Conservation (phyloP, 2,329 filamentous ascomycete genomes). For the Ophiostoma montium region DNA sequence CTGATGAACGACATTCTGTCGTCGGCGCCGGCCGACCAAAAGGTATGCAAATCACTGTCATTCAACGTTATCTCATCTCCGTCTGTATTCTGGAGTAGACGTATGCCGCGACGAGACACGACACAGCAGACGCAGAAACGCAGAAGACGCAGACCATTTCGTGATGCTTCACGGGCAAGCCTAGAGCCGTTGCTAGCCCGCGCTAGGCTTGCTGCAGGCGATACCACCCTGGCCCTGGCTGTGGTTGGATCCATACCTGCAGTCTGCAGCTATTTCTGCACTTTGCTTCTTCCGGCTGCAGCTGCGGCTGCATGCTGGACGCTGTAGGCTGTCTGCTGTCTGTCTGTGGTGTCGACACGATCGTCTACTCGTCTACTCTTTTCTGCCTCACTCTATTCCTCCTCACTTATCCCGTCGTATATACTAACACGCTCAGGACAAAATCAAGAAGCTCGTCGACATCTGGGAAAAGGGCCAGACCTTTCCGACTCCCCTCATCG, state of each 20-base stretch:
- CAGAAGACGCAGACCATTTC: no score
- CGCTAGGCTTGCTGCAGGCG: no score
- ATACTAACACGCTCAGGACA: constrained; percentile 52
- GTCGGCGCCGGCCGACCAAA: constrained; percentile 82
- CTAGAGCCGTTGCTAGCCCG: no score
- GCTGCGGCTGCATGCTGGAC: no score
- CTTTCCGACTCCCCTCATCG: constrained; percentile 69
- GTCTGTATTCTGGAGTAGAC: no score
- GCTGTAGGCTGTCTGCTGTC: no score
- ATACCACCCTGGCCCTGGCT: no score
- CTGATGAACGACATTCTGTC: constrained; percentile 93
- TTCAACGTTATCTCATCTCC: no score
- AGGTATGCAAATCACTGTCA: constrained; percentile 52
- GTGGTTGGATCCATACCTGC: not conserved
- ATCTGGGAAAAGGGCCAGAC: constrained; percentile 97
- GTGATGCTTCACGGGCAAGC: not conserved
- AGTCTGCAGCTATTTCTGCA: no score
- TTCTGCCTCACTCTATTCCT: constrained; percentile 4
- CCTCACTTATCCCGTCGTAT: not conserved
- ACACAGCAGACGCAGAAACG: no score
- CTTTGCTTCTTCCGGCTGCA: no score
- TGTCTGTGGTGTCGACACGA: not conserved
- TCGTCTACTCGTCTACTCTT: constrained; percentile 3
- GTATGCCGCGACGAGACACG: no score
- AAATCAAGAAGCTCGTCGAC: constrained; percentile 87